phyloP scores from a whole-genome alignment of 495 filamentous ascomycete genomes.

The Talaromyces adpressus region DNA sequence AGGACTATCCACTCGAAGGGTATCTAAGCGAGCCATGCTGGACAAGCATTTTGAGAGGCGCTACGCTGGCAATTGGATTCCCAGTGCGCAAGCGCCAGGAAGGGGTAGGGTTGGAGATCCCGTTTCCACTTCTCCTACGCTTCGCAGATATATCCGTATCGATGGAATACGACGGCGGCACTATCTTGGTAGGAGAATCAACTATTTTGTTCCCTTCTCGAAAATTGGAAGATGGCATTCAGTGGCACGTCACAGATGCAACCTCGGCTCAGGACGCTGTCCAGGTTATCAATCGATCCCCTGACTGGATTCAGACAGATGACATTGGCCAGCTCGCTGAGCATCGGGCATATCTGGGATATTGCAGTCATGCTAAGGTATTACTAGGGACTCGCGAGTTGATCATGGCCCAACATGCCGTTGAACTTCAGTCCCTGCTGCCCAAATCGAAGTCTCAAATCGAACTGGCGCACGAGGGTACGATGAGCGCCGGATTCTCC shows the following conservation, averaged over 20 bases:
- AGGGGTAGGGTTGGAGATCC: conserved; percentile 3
- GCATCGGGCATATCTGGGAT: conserved; percentile 2
- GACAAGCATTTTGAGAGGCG: background rate
- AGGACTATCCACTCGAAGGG: background rate
- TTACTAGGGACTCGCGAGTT: background rate
- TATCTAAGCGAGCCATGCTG: background rate
- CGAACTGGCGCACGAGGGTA: background rate
- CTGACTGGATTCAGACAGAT: background rate
- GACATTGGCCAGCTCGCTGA: background rate
- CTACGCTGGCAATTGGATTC: background rate
- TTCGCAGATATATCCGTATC: conserved; percentile 4
- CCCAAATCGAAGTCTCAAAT: background rate
- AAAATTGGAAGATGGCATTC: background rate
- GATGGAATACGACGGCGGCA: background rate
- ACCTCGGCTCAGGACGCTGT: background rate
- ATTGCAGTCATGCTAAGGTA: conserved; percentile 1
- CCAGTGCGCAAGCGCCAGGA: background rate
- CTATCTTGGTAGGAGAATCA: background rate
- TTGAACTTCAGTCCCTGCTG: background rate
- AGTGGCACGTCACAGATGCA: conserved; percentile 1
- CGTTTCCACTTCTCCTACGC: conserved; percentile 4
- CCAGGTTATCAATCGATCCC: background rate
- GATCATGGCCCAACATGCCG: background rate
- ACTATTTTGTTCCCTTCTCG: background rate
- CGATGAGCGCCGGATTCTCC: background rate